Conservation (phyloP, 768 basidiomycete species). For the Lentinula edodes region DNA sequence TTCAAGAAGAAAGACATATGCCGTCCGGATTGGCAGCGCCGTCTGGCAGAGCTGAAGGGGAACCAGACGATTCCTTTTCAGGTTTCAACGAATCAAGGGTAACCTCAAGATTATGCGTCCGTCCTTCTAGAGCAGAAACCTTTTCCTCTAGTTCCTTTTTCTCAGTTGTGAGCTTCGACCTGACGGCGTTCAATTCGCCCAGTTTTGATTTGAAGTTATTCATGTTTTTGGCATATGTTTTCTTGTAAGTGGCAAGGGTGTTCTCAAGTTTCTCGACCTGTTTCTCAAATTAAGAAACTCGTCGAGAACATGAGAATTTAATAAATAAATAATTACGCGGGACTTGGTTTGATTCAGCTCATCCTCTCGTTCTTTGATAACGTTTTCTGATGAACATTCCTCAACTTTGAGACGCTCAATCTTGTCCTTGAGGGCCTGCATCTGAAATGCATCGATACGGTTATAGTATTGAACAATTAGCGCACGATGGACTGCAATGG, state of each 20-base stretch:
- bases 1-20: constrained; percentile 22
- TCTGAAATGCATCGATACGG: constrained; percentile 81
- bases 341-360: constrained; percentile 18
- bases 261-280: constrained; percentile 40
- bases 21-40: constrained; percentile 18
- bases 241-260: constrained; percentile 30
- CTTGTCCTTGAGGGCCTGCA: constrained; percentile 74
- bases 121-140: constrained; percentile 30
- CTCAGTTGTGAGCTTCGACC: constrained; percentile 28
- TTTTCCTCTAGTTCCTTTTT: constrained; percentile 32
- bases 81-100: constrained; percentile 15
- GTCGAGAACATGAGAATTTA: constrained; percentile 11
- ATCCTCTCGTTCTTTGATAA: constrained; percentile 25
- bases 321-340: constrained; percentile 23
- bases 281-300: background rate
- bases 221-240: constrained; percentile 12
- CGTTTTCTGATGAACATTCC: constrained; percentile 17
- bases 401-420: constrained; percentile 47
- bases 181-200: constrained; percentile 30
- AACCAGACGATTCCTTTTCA: constrained; percentile 20
- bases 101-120: constrained; percentile 26
- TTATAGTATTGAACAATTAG: constrained; percentile 55
- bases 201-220: constrained; percentile 23
- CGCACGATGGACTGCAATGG: background rate
- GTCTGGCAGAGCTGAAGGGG: constrained; percentile 2